Conservation (phyloP, 1,284 basidiomycete genomes). For the Pseudozyma sp. region DNA sequence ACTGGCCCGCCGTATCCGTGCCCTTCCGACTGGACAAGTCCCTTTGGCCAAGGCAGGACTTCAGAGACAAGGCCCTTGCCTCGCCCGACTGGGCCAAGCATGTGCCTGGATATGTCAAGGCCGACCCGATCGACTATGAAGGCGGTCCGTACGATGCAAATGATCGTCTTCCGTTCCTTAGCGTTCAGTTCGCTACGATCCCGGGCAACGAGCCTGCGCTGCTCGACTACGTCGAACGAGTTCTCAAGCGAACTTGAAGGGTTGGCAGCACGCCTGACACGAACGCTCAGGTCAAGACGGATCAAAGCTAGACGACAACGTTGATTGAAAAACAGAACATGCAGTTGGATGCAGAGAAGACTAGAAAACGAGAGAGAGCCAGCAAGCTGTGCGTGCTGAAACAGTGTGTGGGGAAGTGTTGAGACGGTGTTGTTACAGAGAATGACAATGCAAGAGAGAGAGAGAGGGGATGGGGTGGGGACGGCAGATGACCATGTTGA, state of each 20-base stretch:
- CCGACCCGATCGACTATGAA: conserved; percentile 8
- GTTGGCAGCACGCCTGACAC: not conserved
- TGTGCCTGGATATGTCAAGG: not conserved
- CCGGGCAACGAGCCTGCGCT: conserved; percentile 21
- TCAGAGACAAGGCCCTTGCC: not conserved
- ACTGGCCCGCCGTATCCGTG: conserved; percentile 35
- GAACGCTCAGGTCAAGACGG: not conserved
- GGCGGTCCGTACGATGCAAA: not conserved
- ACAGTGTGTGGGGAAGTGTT: conserved; percentile 14
- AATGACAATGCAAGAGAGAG: not conserved
- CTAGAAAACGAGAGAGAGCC: not conserved
- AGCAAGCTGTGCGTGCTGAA: conserved; percentile 9
- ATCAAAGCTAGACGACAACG: not conserved
- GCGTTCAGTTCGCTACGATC: conserved; percentile 28
- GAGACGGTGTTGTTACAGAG: conserved; percentile 27
- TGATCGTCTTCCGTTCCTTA: conserved; percentile 10
- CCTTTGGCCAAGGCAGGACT: not conserved
- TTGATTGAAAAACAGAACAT: conserved; percentile 4
- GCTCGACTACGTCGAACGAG: conserved; percentile 19
- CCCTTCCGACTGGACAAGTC: not conserved
- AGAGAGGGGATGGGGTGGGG: not conserved
- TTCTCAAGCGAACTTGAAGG: conserved; percentile 1
- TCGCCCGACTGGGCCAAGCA: conserved; percentile 6
- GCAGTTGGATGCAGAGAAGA: conserved; percentile 36
- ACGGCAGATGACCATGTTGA: conserved; percentile 28